A percentile compares a stretch with the other conserved stretches of the same genome.
phyloP scores from a whole-genome alignment of 202 grass and related monocot genomes.

The Carex arenaria region DNA sequence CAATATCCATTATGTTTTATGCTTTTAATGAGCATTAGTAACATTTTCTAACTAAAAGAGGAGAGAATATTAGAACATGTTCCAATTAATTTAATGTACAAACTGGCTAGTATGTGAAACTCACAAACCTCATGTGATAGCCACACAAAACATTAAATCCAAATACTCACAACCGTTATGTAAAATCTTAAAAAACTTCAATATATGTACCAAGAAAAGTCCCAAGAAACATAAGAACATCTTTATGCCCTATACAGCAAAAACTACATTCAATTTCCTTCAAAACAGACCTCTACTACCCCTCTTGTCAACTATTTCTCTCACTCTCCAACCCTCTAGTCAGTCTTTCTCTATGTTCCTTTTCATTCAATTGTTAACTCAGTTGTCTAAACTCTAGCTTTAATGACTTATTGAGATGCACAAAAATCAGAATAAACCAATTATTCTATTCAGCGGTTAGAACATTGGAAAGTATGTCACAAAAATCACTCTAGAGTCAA shows the following conservation, averaged over 20 bases:
- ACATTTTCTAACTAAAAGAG: neutral
- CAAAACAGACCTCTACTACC: neutral
- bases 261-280: neutral
- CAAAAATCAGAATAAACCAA: neutral
- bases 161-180: neutral
- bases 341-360: neutral
- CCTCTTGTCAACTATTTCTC: neutral
- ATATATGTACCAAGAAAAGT: neutral
- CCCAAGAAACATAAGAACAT: neutral
- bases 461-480: neutral
- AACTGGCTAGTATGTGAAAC: neutral
- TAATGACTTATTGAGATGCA: neutral
- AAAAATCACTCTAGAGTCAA: neutral
- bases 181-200: neutral
- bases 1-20: neutral
- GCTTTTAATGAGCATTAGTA: neutral
- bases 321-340: neutral
- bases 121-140: too few relatives aligned
- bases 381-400: neutral
- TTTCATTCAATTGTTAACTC: neutral
- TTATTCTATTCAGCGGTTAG: neutral
- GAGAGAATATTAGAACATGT: neutral
- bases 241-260: neutral
- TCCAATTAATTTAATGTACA: neutral
- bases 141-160: too few relatives aligned